Evolutionary conservation across 139 green algal genomes (phyloP).

Genomic region (Auxenochlorella protothecoides): DNA sequence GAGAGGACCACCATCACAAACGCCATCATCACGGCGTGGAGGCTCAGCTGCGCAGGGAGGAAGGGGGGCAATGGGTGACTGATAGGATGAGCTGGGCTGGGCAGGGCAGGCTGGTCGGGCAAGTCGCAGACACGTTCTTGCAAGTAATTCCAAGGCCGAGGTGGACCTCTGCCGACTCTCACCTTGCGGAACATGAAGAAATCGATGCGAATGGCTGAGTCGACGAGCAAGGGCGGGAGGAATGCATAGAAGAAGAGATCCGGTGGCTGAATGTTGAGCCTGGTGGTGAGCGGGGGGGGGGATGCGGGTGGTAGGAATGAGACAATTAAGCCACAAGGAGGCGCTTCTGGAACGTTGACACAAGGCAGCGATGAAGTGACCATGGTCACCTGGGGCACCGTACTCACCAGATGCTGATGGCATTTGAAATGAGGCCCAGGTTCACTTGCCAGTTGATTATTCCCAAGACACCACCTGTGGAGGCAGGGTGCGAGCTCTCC

Average conservation of each 20-base stretch:
- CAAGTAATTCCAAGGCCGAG: too few species aligned
- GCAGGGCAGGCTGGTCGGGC: too few species aligned
- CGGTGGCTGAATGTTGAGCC: constrained; percentile 33
- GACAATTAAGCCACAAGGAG: too few species aligned
- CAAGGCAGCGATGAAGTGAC: too few species aligned
- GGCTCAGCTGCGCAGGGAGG: constrained; percentile 4
- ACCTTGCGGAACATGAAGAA: constrained; percentile 71
- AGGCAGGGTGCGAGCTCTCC: too few species aligned
- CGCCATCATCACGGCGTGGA: constrained; percentile 56
- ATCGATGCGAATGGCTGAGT: constrained; percentile 56
- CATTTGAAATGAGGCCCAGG: constrained; percentile 57
- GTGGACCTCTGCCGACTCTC: background rate
- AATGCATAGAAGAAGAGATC: constrained; percentile 84
- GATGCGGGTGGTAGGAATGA: constrained; percentile 5
- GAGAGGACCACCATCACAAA: constrained; percentile 55
- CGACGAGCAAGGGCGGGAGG: constrained; percentile 54
- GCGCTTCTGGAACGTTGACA: too few species aligned
- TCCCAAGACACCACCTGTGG: constrained; percentile 32
- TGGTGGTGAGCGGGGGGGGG: background rate
- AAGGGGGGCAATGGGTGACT: background rate
- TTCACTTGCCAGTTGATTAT: constrained; percentile 46
- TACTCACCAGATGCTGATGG: constrained; percentile 46
- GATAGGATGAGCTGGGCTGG: background rate
- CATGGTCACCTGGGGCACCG: too few species aligned
- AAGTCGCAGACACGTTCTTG: too few species aligned